Base-by-base conservation (phyloP, 1,284 basidiomycete genomes). In the Rhodotorula sp. region DNA sequence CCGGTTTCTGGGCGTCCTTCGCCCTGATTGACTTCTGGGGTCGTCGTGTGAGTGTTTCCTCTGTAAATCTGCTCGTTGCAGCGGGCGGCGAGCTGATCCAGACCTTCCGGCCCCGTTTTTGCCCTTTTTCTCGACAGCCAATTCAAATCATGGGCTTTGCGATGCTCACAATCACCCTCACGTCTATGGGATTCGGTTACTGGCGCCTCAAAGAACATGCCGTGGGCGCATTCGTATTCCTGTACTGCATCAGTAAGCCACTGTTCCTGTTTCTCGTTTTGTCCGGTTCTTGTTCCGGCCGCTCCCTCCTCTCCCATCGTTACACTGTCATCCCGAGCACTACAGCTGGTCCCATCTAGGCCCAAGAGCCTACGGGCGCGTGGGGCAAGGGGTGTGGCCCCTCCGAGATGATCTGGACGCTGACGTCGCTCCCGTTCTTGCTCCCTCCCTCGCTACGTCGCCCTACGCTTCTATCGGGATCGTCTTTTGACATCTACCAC, bases 1-100 rank as follows among this genome's bases (percentile, higher is more conserved):
- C 90, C 6, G 90, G 90, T 3, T 91, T 91, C 83, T 91, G 87
- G 85, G 86, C 82, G n/a, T 79, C 87, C 14, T 89, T 91, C 84
- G 76, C 88, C 48, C 82, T 90, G 79, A 87, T 91, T 78, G 90
- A 91, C 79, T 79, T 79, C 2, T 89, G 88, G 87, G 90, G 90
- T 31, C 63, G 52, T 15, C 61, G 61, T 48, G 29, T 58, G 26
- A 31, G 57, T 39, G 3, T 7, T 12, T 56, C 8, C n/a, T 18
- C 52, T 56, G 23, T n/a, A 5, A 3, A 4, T 56, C 26, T n/a
- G 23, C 23, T 56, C 23, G 52, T 56, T 56, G 14, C 14, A 14
- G 26, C 5, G 59, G 46, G 59, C 51, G 39, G 52, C 49, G 54
- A 66, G 65, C 64, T 43, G 3, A 60, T 60, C 6, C 64, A 58